A percentile compares a stretch with the other conserved stretches of the same genome.
Evolutionary conservation across 1,139 yeast species (phyloP).

Genomic region (Sugiyamaella sp.): DNA sequence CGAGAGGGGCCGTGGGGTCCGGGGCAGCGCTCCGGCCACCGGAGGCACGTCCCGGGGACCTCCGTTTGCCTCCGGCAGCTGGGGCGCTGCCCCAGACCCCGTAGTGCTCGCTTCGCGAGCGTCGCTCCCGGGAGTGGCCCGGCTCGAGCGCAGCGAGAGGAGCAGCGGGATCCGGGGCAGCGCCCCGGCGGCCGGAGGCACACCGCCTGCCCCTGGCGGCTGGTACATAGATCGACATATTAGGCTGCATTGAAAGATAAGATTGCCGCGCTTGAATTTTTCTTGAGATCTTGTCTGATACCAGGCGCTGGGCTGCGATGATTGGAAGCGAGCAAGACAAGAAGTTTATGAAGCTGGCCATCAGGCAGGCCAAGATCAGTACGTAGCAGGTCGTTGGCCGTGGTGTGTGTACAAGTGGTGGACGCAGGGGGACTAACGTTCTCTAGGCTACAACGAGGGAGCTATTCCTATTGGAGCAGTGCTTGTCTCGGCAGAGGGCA

Average conservation of each 20-base stretch:
- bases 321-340: slow-evolving; percentile 25
- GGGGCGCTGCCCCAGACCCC: not conserved
- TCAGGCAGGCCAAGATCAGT: slow-evolving; percentile 42
- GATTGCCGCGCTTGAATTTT: not conserved
- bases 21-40: too few relatives aligned
- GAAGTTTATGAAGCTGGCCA: slow-evolving; percentile 39
- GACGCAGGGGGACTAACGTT: slow-evolving; percentile 10
- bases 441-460: slow-evolving; percentile 68
- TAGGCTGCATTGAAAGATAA: not conserved
- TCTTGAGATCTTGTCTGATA: not conserved
- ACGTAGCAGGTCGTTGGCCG: slow-evolving; percentile 20
- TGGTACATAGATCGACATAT: too few relatives aligned
- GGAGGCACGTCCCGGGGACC: too few relatives aligned
- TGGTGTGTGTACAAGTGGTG: not conserved
- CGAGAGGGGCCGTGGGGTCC: too few relatives aligned
- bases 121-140: not conserved
- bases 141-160: not conserved
- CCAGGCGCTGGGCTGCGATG: not conserved
- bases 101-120: not conserved
- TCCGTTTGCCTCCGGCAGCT: not conserved
- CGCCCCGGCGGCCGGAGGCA: not conserved
- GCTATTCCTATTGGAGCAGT: slow-evolving; percentile 90
- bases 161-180: not conserved
- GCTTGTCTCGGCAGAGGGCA: slow-evolving; percentile 74
- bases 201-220: too few relatives aligned